A percentile compares a stretch with the other conserved stretches of the same genome.
phyloP scores from a whole-genome alignment of 2,329 filamentous ascomycete genomes.

The Metarhizium robertsii region DNA sequence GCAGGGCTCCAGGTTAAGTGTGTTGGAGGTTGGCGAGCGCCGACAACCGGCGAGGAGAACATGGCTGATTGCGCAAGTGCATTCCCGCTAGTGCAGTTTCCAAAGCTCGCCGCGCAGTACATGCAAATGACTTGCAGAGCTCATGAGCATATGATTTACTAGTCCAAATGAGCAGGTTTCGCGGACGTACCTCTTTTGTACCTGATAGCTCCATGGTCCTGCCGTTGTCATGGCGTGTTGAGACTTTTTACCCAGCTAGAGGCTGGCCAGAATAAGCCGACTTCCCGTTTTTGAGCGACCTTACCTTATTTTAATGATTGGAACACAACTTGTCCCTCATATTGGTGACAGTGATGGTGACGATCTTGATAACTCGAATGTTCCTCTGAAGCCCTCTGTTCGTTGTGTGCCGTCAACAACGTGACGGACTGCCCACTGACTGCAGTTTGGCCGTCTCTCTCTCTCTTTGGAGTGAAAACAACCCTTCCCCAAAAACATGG shows the following conservation, averaged over 20 bases:
- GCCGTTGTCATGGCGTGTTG: too few species aligned
- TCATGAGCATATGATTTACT: not conserved
- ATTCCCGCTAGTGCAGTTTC: not conserved
- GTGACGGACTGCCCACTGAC: not conserved
- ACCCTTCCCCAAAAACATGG: not conserved
- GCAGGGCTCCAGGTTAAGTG: not conserved
- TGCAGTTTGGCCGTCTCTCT: not conserved
- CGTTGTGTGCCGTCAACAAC: not conserved
- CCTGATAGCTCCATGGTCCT: too few species aligned
- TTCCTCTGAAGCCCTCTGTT: not conserved
- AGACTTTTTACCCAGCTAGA: too few species aligned
- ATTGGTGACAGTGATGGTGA: too few species aligned
- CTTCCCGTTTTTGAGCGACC: too few species aligned
- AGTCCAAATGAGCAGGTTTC: not conserved
- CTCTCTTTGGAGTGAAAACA: not conserved
- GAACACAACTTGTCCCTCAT: too few species aligned
- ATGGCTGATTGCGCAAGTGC: not conserved
- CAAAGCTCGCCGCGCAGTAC: not conserved
- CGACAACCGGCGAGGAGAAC: conserved; percentile 2
- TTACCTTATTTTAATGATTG: too few species aligned
- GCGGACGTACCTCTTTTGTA: not conserved
- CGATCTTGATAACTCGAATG: too few species aligned
- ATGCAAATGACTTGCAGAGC: not conserved
- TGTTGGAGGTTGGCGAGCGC: not conserved
- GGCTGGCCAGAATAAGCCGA: too few species aligned